Evolutionary conservation across 2,329 filamentous ascomycete species (phyloP).

Genomic region (Apiospora kogelbergensis): DNA sequence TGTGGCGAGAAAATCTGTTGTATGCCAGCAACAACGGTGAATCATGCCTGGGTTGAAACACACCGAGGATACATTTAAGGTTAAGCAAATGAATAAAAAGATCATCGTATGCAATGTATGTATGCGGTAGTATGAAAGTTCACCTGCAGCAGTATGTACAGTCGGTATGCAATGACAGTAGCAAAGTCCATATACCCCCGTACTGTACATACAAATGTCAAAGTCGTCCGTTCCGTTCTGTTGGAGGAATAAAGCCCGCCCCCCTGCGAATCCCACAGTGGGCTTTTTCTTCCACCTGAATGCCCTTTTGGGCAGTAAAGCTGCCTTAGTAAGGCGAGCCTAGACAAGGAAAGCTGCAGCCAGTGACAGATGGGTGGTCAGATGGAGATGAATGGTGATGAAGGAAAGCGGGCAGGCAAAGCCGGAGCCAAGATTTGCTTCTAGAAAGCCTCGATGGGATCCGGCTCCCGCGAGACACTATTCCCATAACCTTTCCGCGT

Average conservation of each 20-base stretch:
- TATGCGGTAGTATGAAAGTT: neutral
- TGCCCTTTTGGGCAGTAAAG: neutral
- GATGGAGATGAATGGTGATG: neutral
- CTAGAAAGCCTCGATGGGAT: conserved; percentile 2
- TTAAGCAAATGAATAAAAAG: neutral
- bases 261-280: neutral
- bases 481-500: neutral
- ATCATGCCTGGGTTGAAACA: neutral
- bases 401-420: neutral
- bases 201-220: conserved; percentile 1
- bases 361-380: neutral
- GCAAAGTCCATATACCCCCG: neutral
- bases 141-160: neutral
- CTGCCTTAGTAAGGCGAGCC: neutral
- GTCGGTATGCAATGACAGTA: neutral
- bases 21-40: neutral
- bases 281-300: neutral
- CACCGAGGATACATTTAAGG: conserved; percentile 1
- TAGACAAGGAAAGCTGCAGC: neutral
- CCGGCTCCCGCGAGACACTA: neutral
- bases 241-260: neutral
- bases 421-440: conserved; percentile 6
- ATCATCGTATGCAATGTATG: neutral
- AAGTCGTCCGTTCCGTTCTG: neutral
- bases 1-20: neutral